These are phyloP conservation scores for Colletotrichum tamarilloi DNA, from an alignment of 2,329 filamentous ascomycete species.

Conservation along the genomic window DNA sequence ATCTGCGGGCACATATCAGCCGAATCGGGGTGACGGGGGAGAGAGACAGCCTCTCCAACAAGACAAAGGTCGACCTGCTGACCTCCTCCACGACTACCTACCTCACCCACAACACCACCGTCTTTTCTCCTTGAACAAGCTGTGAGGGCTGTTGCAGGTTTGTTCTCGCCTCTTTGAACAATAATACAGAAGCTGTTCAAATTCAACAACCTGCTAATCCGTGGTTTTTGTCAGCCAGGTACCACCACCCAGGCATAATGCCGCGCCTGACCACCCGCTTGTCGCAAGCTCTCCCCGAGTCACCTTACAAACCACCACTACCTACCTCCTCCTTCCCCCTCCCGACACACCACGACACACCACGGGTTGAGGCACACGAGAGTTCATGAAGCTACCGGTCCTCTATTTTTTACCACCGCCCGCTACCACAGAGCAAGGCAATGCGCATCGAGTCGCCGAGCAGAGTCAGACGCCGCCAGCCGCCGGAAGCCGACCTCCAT, in stretches of 20 bases:
- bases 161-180: background rate
- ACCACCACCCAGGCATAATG: background rate
- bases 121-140: background rate
- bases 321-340: background rate
- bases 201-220: background rate
- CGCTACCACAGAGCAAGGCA: background rate
- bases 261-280: background rate
- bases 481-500: background rate
- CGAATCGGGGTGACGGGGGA: slow-evolving; percentile 12
- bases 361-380: background rate
- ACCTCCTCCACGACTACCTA: background rate
- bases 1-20: slow-evolving; percentile 26
- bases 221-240: background rate
- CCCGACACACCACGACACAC: background rate
- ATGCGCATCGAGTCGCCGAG: background rate
- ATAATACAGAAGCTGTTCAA: background rate
- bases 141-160: background rate
- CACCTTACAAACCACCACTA: background rate
- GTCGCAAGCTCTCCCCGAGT: slow-evolving; percentile 29
- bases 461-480: background rate
- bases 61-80: slow-evolving; percentile 33
- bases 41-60: background rate
- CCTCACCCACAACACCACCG: background rate
- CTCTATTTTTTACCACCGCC: background rate
- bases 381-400: background rate